Conservation (phyloP, 495 filamentous ascomycete species). For the Chlorociboria aeruginascens region DNA sequence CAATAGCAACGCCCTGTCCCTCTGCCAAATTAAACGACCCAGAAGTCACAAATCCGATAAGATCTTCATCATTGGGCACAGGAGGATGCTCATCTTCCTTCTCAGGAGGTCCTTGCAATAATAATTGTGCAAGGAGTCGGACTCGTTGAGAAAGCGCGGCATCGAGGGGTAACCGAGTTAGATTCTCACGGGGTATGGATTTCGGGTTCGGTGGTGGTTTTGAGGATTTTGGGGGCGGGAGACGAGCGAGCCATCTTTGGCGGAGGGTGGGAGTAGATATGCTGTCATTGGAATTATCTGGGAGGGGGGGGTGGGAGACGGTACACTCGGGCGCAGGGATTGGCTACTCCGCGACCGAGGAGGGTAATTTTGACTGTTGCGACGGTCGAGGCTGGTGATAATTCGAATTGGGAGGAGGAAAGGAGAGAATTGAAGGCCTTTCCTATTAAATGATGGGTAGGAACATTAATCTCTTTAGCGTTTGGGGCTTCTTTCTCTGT, state of each 20-base stretch:
- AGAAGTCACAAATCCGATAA: constrained; percentile 86
- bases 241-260: constrained; percentile 11
- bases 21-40: constrained; percentile 74
- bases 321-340: constrained; percentile 57
- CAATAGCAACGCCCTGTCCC: constrained; percentile 66
- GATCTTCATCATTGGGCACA: constrained; percentile 60
- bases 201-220: constrained; percentile 11
- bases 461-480: not conserved
- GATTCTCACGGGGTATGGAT: not conserved
- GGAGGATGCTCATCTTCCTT: constrained; percentile 41
- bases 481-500: not conserved
- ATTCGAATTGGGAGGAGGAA: not conserved
- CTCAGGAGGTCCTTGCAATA: constrained; percentile 28
- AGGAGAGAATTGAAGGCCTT: constrained; percentile 18
- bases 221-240: constrained; percentile 6
- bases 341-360: constrained; percentile 45
- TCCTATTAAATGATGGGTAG: constrained; percentile 24
- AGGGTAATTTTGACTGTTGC: constrained; percentile 48
- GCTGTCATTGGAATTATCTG: constrained; percentile 5
- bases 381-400: constrained; percentile 19
- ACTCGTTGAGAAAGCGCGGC: constrained; percentile 11
- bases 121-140: constrained; percentile 34
- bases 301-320: constrained; percentile 40
- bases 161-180: constrained; percentile 7
- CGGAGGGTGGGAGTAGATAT: constrained; percentile 1